phyloP scores from a whole-genome alignment of 768 basidiomycete genomes.

The Glaciozyma martinii region DNA sequence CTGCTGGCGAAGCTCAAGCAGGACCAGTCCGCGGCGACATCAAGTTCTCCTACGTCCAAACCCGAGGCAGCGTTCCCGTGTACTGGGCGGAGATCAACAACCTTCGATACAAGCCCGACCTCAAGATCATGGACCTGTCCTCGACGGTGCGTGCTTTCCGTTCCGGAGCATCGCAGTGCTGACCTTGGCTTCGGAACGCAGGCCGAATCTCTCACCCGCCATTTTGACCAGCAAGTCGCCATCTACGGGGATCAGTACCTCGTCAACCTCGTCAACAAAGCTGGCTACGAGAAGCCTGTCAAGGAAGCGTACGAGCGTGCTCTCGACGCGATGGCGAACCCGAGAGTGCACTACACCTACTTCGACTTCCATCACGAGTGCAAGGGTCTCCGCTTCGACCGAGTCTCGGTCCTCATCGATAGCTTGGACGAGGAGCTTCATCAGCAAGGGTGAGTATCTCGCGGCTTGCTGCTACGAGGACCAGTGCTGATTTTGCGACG shows the following conservation, averaged over 20 bases:
- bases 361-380: constrained; percentile 98
- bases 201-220: constrained; percentile 61
- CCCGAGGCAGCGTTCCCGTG: constrained; percentile 81
- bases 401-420: constrained; percentile 73
- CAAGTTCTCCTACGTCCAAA: constrained; percentile 76
- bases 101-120: constrained; percentile 86
- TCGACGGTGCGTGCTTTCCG: constrained; percentile 56
- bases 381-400: constrained; percentile 87
- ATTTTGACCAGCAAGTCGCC: constrained; percentile 62
- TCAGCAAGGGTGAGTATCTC: constrained; percentile 53
- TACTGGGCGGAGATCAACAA: constrained; percentile 98
- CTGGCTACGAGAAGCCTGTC: constrained; percentile 82
- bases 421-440: constrained; percentile 60
- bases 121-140: constrained; percentile 87
- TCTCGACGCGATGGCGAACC: constrained; percentile 54
- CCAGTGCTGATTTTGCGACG: not conserved
- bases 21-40: constrained; percentile 39
- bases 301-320: constrained; percentile 89
- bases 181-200: constrained; percentile 36
- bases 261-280: constrained; percentile 88
- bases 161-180: not conserved
- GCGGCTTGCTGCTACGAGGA: too few relatives aligned
- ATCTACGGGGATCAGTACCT: constrained; percentile 69
- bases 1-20: constrained; percentile 19
- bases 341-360: constrained; percentile 75